phyloP scores from a whole-genome alignment of 2,329 filamentous ascomycete genomes.

The Elsinoe necatrix region DNA sequence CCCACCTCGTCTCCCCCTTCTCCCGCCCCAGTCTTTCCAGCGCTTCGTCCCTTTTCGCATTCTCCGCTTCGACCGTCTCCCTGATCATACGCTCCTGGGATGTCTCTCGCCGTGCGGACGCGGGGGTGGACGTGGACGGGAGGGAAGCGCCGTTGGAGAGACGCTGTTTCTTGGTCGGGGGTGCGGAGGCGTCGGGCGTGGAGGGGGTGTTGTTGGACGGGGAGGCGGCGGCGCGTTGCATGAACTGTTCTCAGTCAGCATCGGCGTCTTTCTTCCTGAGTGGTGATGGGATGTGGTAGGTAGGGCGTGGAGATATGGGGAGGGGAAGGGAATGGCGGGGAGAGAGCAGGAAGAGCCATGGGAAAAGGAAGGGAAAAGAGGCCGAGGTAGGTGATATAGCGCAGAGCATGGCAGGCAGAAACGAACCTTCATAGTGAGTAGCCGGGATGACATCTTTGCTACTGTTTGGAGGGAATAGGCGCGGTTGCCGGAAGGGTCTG shows the following conservation, averaged over 20 bases:
- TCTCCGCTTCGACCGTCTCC: slow-evolving; percentile 4
- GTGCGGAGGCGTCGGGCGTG: slow-evolving; percentile 39
- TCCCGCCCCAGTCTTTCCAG: slow-evolving; percentile 4
- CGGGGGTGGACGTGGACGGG: slow-evolving; percentile 27
- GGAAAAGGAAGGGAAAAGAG: not conserved
- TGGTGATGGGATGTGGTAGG: not conserved
- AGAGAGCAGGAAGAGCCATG: not conserved
- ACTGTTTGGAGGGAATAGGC: not conserved
- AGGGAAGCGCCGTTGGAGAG: slow-evolving; percentile 36
- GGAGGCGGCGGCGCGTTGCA: slow-evolving; percentile 75
- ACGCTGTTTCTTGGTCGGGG: slow-evolving; percentile 55
- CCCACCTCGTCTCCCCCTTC: slow-evolving; percentile 15
- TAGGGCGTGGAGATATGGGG: not conserved
- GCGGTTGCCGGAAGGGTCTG: not conserved
- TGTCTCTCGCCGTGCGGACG: slow-evolving; percentile 12
- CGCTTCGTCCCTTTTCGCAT: slow-evolving; percentile 11
- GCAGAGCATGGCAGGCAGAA: too few species aligned
- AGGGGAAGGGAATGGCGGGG: not conserved
- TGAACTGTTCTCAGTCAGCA: slow-evolving; percentile 51
- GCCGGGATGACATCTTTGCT: slow-evolving; percentile 67
- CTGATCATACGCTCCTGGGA: not conserved
- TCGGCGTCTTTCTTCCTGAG: too few species aligned
- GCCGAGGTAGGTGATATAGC: too few species aligned
- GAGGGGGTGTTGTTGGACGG: slow-evolving; percentile 25
- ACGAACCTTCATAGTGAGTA: slow-evolving; percentile 75